A percentile compares a stretch with the other conserved stretches of the same genome.
phyloP scores from a whole-genome alignment of 495 filamentous ascomycete genomes.

The Cudoniella acicularis region DNA sequence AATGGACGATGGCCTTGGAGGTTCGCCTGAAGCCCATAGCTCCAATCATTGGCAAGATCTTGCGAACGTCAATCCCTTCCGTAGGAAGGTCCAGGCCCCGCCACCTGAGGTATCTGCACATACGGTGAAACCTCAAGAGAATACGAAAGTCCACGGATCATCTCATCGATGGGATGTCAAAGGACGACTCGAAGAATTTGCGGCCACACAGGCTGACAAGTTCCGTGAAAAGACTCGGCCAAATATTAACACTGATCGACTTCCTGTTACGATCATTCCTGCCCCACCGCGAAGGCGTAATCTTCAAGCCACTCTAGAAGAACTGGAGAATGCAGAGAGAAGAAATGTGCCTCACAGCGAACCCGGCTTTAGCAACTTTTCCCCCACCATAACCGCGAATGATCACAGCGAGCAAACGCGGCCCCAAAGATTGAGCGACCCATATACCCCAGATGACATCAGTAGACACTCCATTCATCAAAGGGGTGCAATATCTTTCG shows the following conservation, averaged over 20 bases:
- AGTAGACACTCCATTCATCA: slow-evolving; percentile 15
- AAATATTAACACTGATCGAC: slow-evolving; percentile 22
- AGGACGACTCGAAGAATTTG: slow-evolving; percentile 19
- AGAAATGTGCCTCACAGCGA: background rate
- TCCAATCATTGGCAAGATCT: slow-evolving; percentile 18
- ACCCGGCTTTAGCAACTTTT: background rate
- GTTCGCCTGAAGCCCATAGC: background rate
- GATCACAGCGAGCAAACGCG: background rate
- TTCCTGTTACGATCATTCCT: slow-evolving; percentile 67
- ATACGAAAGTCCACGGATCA: slow-evolving; percentile 27
- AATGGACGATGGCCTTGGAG: slow-evolving; percentile 7
- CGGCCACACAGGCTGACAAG: slow-evolving; percentile 30
- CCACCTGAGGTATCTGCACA: slow-evolving; percentile 26
- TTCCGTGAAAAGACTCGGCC: slow-evolving; percentile 25
- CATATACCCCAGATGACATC: slow-evolving; percentile 19
- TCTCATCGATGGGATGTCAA: slow-evolving; percentile 16
- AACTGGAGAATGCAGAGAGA: slow-evolving; percentile 12
- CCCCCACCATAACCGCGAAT: background rate
- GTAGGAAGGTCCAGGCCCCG: slow-evolving; percentile 18
- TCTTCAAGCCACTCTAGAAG: slow-evolving; percentile 13
- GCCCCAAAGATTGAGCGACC: slow-evolving; percentile 15
- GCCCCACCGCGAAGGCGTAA: slow-evolving; percentile 49
- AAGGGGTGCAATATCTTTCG: slow-evolving; percentile 21
- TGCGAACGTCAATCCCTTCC: slow-evolving; percentile 31
- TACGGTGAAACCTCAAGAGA: slow-evolving; percentile 4